Evolutionary conservation across 2,329 filamentous ascomycete species (phyloP), one percentile per base, ranked within the genome.

Genomic region (Fusarium sp.): DNA sequence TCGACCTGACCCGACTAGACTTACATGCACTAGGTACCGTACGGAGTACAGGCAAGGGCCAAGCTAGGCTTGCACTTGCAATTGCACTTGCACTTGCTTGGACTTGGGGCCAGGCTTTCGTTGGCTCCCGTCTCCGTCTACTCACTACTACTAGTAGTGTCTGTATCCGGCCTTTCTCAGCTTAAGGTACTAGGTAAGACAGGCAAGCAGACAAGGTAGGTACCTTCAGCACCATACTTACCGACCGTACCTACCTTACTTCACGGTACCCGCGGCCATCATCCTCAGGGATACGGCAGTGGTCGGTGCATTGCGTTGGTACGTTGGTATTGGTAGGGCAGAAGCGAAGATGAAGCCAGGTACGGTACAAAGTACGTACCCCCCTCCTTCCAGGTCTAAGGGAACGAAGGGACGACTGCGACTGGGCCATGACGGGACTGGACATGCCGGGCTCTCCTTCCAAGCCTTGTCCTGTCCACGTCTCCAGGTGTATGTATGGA

Each of bases 71-170:
- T 44, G 48, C 48, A 49, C 51, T 49, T 54, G 51, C 20, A 19
- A 3, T 22, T 44, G 48, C 48, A 49, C 51, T 49, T 54, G 51
- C 20, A 19, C 30, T 24, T 43, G 22, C 51, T 33, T 48, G 41
- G 30, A 43, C 50, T 53, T 26, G 40, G 26, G 52, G 33, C 44
- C 45, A 28, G 51, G 39, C 49, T 33, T 41, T 54, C 41, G 54
- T 54, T 54, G 49, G 40, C 40, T 58, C 55, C 55, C 55, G 55
- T 58, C 50, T 58, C 49, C 55, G 55, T 58, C 55, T 20, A 43
- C 39, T 41, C 32, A 15, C 35, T 35, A 15, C 35, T 35, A 30
- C 48, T 43, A 47, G 50, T 46, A 44, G 55, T 56, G 50, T 58
- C 55, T 58, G 55, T 55, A 56, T 58, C 55, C 55, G 50, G 54